These are phyloP conservation scores for Phytophthora idaei DNA, from an alignment of 352 stramenopile genomes.

Conservation along the genomic window DNA sequence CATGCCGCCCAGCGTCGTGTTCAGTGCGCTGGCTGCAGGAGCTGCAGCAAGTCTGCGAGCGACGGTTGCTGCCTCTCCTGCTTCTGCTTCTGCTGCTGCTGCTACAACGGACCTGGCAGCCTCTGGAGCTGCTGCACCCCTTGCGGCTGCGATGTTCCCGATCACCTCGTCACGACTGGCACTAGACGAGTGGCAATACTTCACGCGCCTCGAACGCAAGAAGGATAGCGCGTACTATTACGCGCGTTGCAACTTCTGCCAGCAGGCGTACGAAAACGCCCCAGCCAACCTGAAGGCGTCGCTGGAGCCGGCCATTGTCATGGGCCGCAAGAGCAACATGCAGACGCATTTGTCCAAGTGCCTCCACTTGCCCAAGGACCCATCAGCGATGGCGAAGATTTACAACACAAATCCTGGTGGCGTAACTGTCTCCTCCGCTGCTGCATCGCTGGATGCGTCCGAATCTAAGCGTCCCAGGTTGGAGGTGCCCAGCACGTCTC, in stretches of 20 bases:
- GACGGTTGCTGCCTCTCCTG: background rate
- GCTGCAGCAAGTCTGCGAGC: background rate
- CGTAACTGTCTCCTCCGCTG: background rate
- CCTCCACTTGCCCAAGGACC: slow-evolving; percentile 66
- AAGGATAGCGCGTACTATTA: slow-evolving; percentile 78
- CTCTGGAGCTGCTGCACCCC: slow-evolving; percentile 11
- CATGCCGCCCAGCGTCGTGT: slow-evolving; percentile 27
- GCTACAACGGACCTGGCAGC: background rate
- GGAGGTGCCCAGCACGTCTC: slow-evolving; percentile 4
- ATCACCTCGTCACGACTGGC: slow-evolving; percentile 50
- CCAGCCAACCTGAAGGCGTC: slow-evolving; percentile 50
- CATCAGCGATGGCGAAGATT: slow-evolving; percentile 33
- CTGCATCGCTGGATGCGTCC: slow-evolving; percentile 15
- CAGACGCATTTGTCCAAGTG: slow-evolving; percentile 85
- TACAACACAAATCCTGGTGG: slow-evolving; percentile 5
- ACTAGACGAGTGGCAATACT: slow-evolving; percentile 82
- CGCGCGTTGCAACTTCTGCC: slow-evolving; percentile 83
- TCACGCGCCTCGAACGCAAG: slow-evolving; percentile 77
- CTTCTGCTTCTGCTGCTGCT: background rate
- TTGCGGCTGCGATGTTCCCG: background rate
- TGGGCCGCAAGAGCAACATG: slow-evolving; percentile 85
- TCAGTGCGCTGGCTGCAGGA: slow-evolving; percentile 19
- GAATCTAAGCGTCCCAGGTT: slow-evolving; percentile 29
- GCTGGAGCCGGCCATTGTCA: slow-evolving; percentile 66
- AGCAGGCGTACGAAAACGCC: slow-evolving; percentile 61